Evolutionary conservation across 768 basidiomycete genomes (phyloP).

Genomic region (Boletellus emodensis): DNA sequence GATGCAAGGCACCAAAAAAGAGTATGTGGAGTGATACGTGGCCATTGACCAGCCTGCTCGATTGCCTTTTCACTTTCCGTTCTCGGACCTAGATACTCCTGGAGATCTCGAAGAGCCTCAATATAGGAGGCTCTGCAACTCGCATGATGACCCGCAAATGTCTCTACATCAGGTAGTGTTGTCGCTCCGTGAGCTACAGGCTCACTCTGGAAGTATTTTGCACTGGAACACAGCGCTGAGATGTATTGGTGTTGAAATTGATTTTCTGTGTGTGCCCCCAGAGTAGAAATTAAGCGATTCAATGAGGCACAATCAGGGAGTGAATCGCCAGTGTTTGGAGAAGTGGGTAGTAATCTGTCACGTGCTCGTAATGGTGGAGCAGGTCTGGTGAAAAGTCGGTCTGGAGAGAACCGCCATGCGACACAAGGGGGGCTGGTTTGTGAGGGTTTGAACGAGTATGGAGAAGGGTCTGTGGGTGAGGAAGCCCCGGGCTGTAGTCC

Average conservation of each 20-base stretch:
- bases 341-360: not conserved
- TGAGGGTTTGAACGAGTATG: not conserved
- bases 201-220: not conserved
- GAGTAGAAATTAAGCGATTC: not conserved
- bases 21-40: conserved; percentile 29
- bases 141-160: conserved; percentile 9
- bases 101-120: not conserved
- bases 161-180: not conserved
- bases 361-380: not conserved
- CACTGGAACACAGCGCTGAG: not conserved
- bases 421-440: not conserved
- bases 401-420: not conserved
- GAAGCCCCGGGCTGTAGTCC: not conserved
- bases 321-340: not conserved
- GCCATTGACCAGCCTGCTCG: conserved; percentile 33
- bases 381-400: not conserved
- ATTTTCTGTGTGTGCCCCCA: not conserved
- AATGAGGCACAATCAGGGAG: not conserved
- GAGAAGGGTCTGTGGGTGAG: too few relatives aligned
- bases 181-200: not conserved
- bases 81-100: conserved; percentile 10
- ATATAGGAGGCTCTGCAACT: conserved; percentile 6
- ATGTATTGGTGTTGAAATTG: not conserved
- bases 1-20: conserved; percentile 33
- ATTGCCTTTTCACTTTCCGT: conserved; percentile 18